These are phyloP conservation scores for Debaryomyces tyrocola DNA, from an alignment of 805 yeast genomes.

Conservation along the genomic window DNA sequence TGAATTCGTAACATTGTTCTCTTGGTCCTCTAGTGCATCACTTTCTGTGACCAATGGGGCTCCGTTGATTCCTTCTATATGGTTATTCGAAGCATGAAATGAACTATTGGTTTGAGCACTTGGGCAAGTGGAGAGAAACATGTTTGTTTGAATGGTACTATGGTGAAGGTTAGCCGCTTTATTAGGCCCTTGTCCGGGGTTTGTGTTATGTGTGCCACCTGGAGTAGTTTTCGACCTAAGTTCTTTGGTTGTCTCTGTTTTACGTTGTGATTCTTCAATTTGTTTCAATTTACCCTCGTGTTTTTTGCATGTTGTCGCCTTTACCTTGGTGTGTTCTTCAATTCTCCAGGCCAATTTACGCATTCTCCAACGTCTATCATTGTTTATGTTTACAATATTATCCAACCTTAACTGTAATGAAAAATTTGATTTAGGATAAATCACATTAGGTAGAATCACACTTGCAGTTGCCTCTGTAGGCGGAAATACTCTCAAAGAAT, in stretches of 20 bases:
- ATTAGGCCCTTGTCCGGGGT: neutral
- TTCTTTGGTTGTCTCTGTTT: slow-evolving; percentile 9
- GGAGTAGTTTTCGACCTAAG: slow-evolving; percentile 6
- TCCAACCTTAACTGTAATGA: slow-evolving; percentile 82
- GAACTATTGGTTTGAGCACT: neutral
- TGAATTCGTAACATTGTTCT: slow-evolving; percentile 1
- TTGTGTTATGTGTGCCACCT: slow-evolving; percentile 3
- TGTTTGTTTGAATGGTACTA: slow-evolving; percentile 27
- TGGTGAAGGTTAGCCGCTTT: slow-evolving; percentile 13
- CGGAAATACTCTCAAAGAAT: slow-evolving; percentile 88
- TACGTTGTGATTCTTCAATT: slow-evolving; percentile 38
- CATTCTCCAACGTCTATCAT: slow-evolving; percentile 84
- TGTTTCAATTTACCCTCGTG: slow-evolving; percentile 54
- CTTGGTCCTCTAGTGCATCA: slow-evolving; percentile 3
- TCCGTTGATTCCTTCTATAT: neutral
- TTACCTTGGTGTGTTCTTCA: slow-evolving; percentile 75
- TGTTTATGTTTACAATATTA: slow-evolving; percentile 53
- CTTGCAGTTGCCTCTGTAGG: slow-evolving; percentile 90
- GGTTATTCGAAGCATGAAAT: neutral
- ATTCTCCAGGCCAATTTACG: slow-evolving; percentile 85
- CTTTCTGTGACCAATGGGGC: neutral
- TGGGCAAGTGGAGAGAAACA: slow-evolving; percentile 10
- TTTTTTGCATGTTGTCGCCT: slow-evolving; percentile 54
- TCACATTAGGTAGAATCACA: slow-evolving; percentile 84
- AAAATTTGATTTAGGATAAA: slow-evolving; percentile 84